These are phyloP conservation scores for Suhomyces maxii DNA, from an alignment of 1,139 yeast genomes.

Conservation along the genomic window DNA sequence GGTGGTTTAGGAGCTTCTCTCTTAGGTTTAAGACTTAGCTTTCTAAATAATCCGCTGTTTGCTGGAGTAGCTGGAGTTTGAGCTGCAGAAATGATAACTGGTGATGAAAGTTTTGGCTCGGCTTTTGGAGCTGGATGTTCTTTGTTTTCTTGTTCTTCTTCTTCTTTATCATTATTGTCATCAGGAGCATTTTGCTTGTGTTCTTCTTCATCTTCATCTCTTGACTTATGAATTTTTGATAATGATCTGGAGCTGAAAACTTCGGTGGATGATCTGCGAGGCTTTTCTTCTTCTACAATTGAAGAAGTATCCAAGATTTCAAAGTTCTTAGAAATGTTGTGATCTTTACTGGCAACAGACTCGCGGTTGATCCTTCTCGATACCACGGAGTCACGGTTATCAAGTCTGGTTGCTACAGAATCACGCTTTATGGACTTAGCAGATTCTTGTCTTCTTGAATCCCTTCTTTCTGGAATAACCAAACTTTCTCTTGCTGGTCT, in stretches of 20 bases:
- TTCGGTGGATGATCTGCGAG: constrained; percentile 28
- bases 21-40: constrained; percentile 41
- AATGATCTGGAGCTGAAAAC: constrained; percentile 27
- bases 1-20: constrained; percentile 40
- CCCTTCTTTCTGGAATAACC: constrained; percentile 3
- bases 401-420: background rate
- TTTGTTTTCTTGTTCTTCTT: background rate
- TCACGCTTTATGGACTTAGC: no score
- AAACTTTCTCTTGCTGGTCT: constrained; percentile 2
- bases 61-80: background rate
- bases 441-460: background rate
- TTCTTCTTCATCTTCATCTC: constrained; percentile 3
- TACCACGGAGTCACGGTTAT: background rate
- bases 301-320: constrained; percentile 17
- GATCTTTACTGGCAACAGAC: constrained; percentile 2
- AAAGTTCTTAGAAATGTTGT: constrained; percentile 13
- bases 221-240: constrained; percentile 6
- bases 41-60: constrained; percentile 22
- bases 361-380: background rate
- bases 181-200: background rate
- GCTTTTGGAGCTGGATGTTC: background rate
- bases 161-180: no score
- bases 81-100: constrained; percentile 3
- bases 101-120: background rate
- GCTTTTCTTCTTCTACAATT: constrained; percentile 10